phyloP scores from a whole-genome alignment of 805 yeast genomes.

The Pichia nanzhaoensis region DNA sequence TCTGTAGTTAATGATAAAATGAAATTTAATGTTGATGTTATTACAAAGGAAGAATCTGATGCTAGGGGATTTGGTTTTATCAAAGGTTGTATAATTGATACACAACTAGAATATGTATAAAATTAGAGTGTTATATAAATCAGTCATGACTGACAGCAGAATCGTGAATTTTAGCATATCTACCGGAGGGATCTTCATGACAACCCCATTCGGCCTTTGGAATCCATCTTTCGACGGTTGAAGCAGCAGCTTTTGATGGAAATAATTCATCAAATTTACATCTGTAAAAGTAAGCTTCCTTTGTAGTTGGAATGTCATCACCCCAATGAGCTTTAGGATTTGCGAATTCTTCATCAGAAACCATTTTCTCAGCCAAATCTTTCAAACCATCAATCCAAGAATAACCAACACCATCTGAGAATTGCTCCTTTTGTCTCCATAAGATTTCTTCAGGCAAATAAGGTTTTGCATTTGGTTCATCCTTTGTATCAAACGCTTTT shows the following conservation, averaged over 20 bases:
- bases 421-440: constrained; percentile 99
- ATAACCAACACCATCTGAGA: constrained; percentile 99
- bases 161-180: constrained; percentile 89
- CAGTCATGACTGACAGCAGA: constrained; percentile 37
- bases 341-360: constrained; percentile 85
- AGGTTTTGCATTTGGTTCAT: constrained; percentile 69
- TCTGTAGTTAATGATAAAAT: constrained; percentile 39
- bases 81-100: constrained; percentile 49
- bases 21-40: constrained; percentile 54
- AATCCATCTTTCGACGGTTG: constrained; percentile 98
- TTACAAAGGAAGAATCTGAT: constrained; percentile 55
- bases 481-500: constrained; percentile 94
- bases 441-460: constrained; percentile 94
- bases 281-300: constrained; percentile 99
- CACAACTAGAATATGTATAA: constrained; percentile 10
- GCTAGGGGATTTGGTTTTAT: constrained; percentile 63
- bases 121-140: not conserved
- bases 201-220: constrained; percentile 99
- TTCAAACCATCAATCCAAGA: constrained; percentile 98
- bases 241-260: constrained; percentile 87
- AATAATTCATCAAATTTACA: constrained; percentile 89
- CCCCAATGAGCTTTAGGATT: constrained; percentile 97
- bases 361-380: constrained; percentile 84
- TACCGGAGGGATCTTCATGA: constrained; percentile 97
- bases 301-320: constrained; percentile 85